Evolutionary conservation across 352 stramenopile genomes (phyloP), one percentile per base, ranked within the genome.

Genomic region (Phytophthora sp.): DNA sequence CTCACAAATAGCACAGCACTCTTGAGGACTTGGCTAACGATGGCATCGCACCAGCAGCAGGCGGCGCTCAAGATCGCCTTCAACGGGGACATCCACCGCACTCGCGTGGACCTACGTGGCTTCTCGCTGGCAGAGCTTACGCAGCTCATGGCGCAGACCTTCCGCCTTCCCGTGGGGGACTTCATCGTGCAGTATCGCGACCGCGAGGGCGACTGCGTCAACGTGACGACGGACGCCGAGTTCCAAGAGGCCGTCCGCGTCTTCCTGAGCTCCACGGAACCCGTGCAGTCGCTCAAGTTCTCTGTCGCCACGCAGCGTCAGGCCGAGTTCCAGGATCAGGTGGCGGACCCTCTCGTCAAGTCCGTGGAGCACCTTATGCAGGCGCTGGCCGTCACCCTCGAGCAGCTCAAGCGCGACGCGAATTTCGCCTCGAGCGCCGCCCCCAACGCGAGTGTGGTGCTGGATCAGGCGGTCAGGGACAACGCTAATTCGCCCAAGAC

Each of bases 171-270:
- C 26, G 59, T 68, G 13, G 74, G 67, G 36, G 61, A 77, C 30
- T 91, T 91, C 47, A 56, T 89, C 20, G 76, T 93, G 67, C 84
- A 93, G 71, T 93, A 91, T 60, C 77, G 71, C 63, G 83, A 90
- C 63, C 59, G 67, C 12, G 81, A 91, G 35, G 78, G 80, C 52
- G 80, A 90, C 63, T 72, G 71, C 44, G 49, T 91, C 44, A 91
- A 89, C 57, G 83, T 93, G 44, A 68, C 53, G 39, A 89, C 83
- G 39, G 77, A 90, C 46, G 78, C 71, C 46, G 85, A 93, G 44
- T 84, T 86, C 39, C 59, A 73, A 20, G 81, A 88, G 52, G 85
- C 85, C 18, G 76, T 82, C 46, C 73, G 72, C 46, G 76, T 90
- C 15, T 86, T 89, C 55, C 67, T 83, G 31, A 73, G 49, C 23